Evolutionary conservation across 441 rosid species (phyloP).

Genomic region (Arabidopsis lyrata): DNA sequence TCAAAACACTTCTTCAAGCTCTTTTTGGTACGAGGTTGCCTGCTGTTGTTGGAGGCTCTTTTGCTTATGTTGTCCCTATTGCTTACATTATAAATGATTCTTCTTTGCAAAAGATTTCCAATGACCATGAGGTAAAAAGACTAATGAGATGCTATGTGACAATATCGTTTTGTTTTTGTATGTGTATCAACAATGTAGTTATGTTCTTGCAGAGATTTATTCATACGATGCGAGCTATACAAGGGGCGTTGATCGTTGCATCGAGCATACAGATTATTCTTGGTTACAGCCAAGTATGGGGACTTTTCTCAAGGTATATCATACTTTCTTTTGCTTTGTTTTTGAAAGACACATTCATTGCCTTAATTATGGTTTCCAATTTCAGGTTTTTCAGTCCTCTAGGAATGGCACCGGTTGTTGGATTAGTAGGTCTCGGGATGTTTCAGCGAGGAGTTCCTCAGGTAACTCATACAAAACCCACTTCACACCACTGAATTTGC

Average conservation of each 20-base stretch:
- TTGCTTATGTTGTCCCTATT: constrained; percentile 61
- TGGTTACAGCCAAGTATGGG: constrained; percentile 82
- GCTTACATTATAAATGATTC: constrained; percentile 70
- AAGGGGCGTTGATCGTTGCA: constrained; percentile 78
- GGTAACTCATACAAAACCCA: constrained; percentile 36
- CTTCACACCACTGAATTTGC: not conserved
- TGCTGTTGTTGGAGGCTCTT: constrained; percentile 74
- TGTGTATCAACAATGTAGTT: constrained; percentile 1
- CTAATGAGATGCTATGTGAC: not conserved
- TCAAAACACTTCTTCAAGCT: constrained; percentile 74
- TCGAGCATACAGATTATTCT: constrained; percentile 75
- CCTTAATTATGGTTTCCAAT: not conserved
- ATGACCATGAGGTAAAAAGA: constrained; percentile 60
- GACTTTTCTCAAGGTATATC: constrained; percentile 67
- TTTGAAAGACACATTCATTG: not conserved
- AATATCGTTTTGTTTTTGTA: not conserved
- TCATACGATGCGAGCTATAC: constrained; percentile 75
- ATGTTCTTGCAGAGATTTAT: constrained; percentile 66
- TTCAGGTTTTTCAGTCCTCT: constrained; percentile 75
- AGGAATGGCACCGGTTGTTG: constrained; percentile 80
- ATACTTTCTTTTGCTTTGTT: not conserved
- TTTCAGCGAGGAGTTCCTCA: constrained; percentile 75
- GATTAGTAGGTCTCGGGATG: constrained; percentile 77
- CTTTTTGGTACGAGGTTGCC: constrained; percentile 81
- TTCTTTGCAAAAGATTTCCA: constrained; percentile 57